Percentiles rank a stretch among this genome's conserved stretches.
These are phyloP conservation scores for Pleurotus citrinopileatus DNA, from an alignment of 768 basidiomycete genomes.

Conservation along the genomic window DNA sequence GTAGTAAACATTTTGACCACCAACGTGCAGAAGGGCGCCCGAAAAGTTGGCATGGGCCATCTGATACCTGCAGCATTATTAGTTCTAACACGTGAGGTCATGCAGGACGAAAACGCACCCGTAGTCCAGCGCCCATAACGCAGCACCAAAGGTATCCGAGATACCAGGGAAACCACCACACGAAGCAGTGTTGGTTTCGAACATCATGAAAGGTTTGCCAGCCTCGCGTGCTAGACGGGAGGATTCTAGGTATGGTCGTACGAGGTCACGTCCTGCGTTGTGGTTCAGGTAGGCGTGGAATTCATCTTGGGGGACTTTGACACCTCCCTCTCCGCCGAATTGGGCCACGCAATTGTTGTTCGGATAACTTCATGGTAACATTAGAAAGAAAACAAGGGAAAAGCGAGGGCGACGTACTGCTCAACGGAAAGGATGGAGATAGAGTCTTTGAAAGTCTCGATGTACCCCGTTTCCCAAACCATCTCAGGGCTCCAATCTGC, in stretches of 20 bases:
- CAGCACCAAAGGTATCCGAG: conserved; percentile 59
- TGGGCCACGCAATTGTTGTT: conserved; percentile 58
- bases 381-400: conserved; percentile 30
- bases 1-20: conserved; percentile 63
- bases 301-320: conserved; percentile 40
- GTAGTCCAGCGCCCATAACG: conserved; percentile 65
- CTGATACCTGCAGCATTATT: conserved; percentile 30
- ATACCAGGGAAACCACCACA: conserved; percentile 69
- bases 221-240: conserved; percentile 39
- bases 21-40: conserved; percentile 50
- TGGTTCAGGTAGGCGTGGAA: conserved; percentile 68
- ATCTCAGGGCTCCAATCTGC: conserved; percentile 16
- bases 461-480: conserved; percentile 16
- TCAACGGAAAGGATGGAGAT: conserved; percentile 15
- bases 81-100: not conserved
- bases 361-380: too few relatives aligned
- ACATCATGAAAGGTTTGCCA: conserved; percentile 54
- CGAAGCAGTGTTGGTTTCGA: conserved; percentile 69
- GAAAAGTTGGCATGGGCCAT: conserved; percentile 55
- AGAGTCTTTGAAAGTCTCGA: conserved; percentile 10
- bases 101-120: conserved; percentile 12
- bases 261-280: conserved; percentile 44
- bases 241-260: conserved; percentile 50
- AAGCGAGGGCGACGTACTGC: conserved; percentile 18
- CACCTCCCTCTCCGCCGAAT: conserved; percentile 37